Conservation (phyloP, 352 stramenopile genomes). For the Globisporangium polare region DNA sequence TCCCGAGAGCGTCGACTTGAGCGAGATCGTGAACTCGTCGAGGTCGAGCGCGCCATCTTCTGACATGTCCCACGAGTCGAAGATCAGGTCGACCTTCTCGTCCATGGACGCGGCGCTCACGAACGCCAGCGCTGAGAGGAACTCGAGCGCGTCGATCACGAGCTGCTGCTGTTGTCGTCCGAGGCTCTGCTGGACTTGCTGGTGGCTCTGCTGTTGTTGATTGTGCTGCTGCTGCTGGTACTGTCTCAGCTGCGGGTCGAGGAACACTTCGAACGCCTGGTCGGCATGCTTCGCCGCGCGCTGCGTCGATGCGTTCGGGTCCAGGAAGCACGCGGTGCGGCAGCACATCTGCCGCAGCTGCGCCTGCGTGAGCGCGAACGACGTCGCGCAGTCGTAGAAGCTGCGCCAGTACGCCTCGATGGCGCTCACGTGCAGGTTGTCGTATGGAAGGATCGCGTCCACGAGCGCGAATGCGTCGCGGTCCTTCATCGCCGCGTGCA, state of each 20-base stretch:
- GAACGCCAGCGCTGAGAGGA: conserved; percentile 70
- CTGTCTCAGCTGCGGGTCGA: conserved; percentile 26
- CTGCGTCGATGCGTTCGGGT: conserved; percentile 37
- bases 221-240: conserved; percentile 12
- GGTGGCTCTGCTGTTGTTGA: not conserved
- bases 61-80: conserved; percentile 87
- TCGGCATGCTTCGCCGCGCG: conserved; percentile 44
- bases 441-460: conserved; percentile 65
- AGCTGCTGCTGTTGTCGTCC: too few species aligned
- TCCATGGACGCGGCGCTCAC: conserved; percentile 51
- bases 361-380: conserved; percentile 56
- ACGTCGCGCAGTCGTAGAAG: conserved; percentile 78
- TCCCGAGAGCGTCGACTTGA: conserved; percentile 79
- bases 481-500: conserved; percentile 47
- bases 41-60: conserved; percentile 73
- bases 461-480: conserved; percentile 36
- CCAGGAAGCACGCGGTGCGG: conserved; percentile 33
- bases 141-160: conserved; percentile 75
- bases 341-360: conserved; percentile 67
- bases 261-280: conserved; percentile 55
- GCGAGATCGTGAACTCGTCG: conserved; percentile 83
- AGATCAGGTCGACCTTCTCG: conserved; percentile 81
- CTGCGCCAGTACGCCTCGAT: conserved; percentile 81
- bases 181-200: too few species aligned
- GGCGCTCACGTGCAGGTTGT: conserved; percentile 62